These are phyloP conservation scores for Colletotrichum sp. DNA, from an alignment of 2,329 filamentous ascomycete genomes.

Conservation along the genomic window DNA sequence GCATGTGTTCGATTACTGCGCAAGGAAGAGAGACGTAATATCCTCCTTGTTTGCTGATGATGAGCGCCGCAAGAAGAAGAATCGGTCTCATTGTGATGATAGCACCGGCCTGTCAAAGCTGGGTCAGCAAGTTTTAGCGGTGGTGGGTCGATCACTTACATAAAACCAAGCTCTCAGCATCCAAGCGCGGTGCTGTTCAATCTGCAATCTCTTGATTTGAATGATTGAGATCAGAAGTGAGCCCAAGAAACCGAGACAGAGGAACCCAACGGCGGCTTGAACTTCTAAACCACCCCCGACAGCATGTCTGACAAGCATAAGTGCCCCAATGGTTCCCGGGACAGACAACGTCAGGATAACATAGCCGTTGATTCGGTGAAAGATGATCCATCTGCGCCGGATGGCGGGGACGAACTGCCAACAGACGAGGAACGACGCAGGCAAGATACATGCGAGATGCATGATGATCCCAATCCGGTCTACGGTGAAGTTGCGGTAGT, in stretches of 20 bases:
- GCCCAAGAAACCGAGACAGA: conserved; percentile 47
- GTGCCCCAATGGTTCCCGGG: conserved; percentile 47
- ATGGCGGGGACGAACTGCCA: conserved; percentile 53
- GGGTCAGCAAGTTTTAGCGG: neutral
- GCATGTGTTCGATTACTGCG: conserved; percentile 50
- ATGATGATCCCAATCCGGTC: conserved; percentile 46
- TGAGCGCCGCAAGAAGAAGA: conserved; percentile 43
- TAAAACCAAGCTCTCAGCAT: conserved; percentile 63
- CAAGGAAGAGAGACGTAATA: conserved; percentile 44
- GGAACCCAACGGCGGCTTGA: conserved; percentile 44
- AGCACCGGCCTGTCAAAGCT: conserved; percentile 41
- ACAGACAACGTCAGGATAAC: conserved; percentile 51
- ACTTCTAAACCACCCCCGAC: conserved; percentile 58
- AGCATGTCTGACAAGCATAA: conserved; percentile 55
- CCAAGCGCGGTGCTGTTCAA: conserved; percentile 67
- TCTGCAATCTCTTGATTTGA: conserved; percentile 63
- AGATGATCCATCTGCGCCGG: conserved; percentile 49
- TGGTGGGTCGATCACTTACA: conserved; percentile 28
- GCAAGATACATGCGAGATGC: conserved; percentile 48
- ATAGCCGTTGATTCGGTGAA: conserved; percentile 67
- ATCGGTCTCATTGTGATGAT: conserved; percentile 60
- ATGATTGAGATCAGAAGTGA: conserved; percentile 51
- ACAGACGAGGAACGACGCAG: conserved; percentile 44
- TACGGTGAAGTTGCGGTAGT: conserved; percentile 30
- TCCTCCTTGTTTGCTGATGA: conserved; percentile 35